Percentiles rank a stretch among this genome's conserved stretches.
Evolutionary conservation across 2,329 filamentous ascomycete genomes (phyloP).

Genomic region (Alternaria solani): DNA sequence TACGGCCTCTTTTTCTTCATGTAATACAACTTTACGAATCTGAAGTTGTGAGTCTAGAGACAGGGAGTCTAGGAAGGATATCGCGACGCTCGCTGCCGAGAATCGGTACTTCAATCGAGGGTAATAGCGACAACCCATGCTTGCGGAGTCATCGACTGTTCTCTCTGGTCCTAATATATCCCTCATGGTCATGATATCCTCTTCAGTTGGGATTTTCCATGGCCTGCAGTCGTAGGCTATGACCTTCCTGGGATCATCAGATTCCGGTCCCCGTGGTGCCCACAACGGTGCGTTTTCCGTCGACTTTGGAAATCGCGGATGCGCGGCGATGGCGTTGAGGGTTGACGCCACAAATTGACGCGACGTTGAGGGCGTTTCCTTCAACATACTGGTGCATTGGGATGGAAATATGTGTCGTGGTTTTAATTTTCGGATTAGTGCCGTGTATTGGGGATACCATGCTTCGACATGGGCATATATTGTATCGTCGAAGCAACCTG

Average conservation of each 20-base stretch:
- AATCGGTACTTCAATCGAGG: not conserved
- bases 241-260: not conserved
- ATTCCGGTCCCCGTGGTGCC: not conserved
- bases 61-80: not conserved
- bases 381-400: not conserved
- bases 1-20: not conserved
- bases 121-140: not conserved
- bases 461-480: not conserved
- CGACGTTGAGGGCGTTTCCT: not conserved
- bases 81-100: not conserved
- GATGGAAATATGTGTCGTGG: no score
- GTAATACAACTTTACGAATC: not conserved
- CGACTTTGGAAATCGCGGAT: not conserved
- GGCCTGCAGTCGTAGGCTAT: not conserved
- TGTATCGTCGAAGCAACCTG: not conserved
- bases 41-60: not conserved
- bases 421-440: not conserved
- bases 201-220: not conserved
- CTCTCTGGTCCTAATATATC: not conserved
- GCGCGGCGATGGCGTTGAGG: not conserved
- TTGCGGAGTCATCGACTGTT: no score
- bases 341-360: not conserved
- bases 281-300: not conserved
- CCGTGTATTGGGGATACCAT: not conserved
- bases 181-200: not conserved